These are phyloP conservation scores for Penicillium herquei DNA, from an alignment of 495 filamentous ascomycete genomes.

Conservation along the genomic window DNA sequence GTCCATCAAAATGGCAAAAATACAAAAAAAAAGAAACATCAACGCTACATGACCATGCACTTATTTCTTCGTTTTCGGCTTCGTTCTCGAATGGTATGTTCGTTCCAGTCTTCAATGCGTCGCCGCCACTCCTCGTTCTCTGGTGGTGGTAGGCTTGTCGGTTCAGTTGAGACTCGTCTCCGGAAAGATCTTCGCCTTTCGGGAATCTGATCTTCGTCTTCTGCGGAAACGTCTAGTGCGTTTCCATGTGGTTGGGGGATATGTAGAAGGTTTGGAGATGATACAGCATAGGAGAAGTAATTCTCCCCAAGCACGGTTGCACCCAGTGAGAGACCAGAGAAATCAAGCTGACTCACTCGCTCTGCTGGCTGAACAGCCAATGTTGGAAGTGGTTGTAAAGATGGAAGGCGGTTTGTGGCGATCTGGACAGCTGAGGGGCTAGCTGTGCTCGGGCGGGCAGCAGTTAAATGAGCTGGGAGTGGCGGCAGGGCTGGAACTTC, in stretches of 20 bases:
- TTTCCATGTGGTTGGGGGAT: constrained; percentile 20
- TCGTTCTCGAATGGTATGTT: constrained; percentile 40
- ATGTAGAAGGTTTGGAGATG: constrained; percentile 41
- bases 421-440: constrained; percentile 5
- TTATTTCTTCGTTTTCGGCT: constrained; percentile 33
- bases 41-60: constrained; percentile 40
- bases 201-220: constrained; percentile 23
- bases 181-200: constrained; percentile 23
- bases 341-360: constrained; percentile 12
- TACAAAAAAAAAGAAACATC: not conserved
- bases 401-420: constrained; percentile 8
- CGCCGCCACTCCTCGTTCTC: constrained; percentile 41
- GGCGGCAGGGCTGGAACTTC: not conserved
- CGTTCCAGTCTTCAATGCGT: constrained; percentile 46
- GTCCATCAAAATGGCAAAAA: not conserved
- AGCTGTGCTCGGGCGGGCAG: constrained; percentile 4
- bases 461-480: constrained; percentile 1
- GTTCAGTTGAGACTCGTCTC: constrained; percentile 40
- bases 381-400: constrained; percentile 11
- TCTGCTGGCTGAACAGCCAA: constrained; percentile 20
- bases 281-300: constrained; percentile 36
- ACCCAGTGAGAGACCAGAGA: constrained; percentile 20
- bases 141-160: constrained; percentile 30
- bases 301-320: constrained; percentile 24
- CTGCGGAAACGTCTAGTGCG: constrained; percentile 17